Conservation (phyloP, 1,284 basidiomycete genomes). For the Marasmius tenuissimus region DNA sequence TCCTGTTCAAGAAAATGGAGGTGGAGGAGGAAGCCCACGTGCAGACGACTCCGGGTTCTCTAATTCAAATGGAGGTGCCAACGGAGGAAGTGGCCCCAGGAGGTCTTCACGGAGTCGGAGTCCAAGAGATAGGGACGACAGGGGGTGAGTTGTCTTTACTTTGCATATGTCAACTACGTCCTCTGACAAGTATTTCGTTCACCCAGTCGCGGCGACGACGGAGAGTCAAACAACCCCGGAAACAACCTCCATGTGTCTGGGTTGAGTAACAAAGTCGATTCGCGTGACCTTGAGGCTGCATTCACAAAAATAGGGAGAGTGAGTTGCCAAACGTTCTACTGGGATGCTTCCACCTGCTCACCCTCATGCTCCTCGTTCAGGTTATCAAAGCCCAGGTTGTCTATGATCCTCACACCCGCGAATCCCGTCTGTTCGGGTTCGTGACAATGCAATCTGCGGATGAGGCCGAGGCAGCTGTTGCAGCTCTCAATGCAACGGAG, state of each 20-base stretch:
- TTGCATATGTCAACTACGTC: conserved; percentile 3
- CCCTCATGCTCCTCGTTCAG: conserved; percentile 33
- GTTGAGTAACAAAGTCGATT: conserved; percentile 78
- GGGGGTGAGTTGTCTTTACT: conserved; percentile 45
- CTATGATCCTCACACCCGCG: conserved; percentile 95
- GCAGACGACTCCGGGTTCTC: conserved; percentile 36
- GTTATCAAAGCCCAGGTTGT: conserved; percentile 91
- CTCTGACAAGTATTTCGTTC: conserved; percentile 7
- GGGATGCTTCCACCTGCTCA: background rate
- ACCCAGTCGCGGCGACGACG: conserved; percentile 18
- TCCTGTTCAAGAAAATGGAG: conserved; percentile 52
- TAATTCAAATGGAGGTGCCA: conserved; percentile 41
- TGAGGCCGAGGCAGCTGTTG: conserved; percentile 89
- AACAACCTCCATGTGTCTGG: conserved; percentile 97
- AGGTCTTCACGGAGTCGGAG: conserved; percentile 73
- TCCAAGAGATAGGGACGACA: conserved; percentile 48
- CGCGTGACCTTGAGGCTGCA: conserved; percentile 82
- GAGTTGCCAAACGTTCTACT: conserved; percentile 29
- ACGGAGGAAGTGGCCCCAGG: conserved; percentile 50
- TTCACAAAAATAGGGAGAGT: conserved; percentile 92
- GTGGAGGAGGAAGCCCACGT: conserved; percentile 33
- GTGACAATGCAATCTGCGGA: conserved; percentile 90
- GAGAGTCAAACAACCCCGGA: conserved; percentile 74
- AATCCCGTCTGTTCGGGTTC: conserved; percentile 97
- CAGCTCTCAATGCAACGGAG: conserved; percentile 80